Percentiles rank a stretch among this genome's conserved stretches.
phyloP scores from a whole-genome alignment of 441 rosid species.

The California macrophylla region DNA sequence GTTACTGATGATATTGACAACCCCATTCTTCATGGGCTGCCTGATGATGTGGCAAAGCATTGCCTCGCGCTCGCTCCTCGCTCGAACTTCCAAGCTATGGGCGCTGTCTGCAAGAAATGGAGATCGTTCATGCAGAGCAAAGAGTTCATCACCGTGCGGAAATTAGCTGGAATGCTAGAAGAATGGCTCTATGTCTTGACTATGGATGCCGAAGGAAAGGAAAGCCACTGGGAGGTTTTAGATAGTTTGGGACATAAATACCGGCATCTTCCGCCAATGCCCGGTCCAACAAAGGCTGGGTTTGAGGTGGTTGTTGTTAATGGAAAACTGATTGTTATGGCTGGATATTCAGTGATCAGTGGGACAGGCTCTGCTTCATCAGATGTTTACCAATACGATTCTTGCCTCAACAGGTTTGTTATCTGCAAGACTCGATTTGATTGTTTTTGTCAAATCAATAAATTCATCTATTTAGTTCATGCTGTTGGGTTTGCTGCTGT shows the following conservation, averaged over 20 bases:
- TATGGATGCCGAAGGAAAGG: conserved; percentile 54
- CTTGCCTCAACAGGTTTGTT: conserved; percentile 88
- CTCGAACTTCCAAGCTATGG: conserved; percentile 61
- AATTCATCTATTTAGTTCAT: neutral
- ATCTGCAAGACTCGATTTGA: neutral
- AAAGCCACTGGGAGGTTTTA: conserved; percentile 87
- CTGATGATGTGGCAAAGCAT: conserved; percentile 76
- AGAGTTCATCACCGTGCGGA: conserved; percentile 69
- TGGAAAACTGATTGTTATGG: conserved; percentile 79
- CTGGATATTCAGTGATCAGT: conserved; percentile 49
- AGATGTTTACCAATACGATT: conserved; percentile 79
- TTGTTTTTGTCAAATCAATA: neutral
- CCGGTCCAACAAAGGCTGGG: conserved; percentile 58
- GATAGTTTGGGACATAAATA: conserved; percentile 53
- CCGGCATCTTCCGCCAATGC: conserved; percentile 67
- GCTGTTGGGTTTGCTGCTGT: neutral
- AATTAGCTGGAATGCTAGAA: conserved; percentile 63
- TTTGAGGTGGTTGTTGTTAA: conserved; percentile 64
- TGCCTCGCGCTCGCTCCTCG: conserved; percentile 90
- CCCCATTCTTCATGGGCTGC: conserved; percentile 70
- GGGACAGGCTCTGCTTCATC: conserved; percentile 54
- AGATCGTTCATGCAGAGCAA: conserved; percentile 67
- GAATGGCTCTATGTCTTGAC: conserved; percentile 84
- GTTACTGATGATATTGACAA: conserved; percentile 31
- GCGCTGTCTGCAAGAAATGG: conserved; percentile 86